Evolutionary conservation across 257 asterid genomes (phyloP).

Genomic region (Forsythia viridissima): DNA sequence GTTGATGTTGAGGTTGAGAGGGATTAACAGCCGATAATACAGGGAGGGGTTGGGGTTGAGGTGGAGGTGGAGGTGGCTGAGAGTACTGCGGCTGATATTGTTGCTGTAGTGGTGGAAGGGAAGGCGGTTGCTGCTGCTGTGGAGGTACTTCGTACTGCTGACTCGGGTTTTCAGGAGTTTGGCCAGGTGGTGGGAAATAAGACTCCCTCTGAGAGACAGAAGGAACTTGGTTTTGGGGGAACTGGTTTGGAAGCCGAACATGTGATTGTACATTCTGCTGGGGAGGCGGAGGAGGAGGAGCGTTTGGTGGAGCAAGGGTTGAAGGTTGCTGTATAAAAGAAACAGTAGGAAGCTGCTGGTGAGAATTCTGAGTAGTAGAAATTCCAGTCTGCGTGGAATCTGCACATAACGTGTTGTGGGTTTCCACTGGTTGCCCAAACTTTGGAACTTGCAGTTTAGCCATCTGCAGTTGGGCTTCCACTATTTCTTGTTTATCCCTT

Average conservation of each 20-base stretch:
- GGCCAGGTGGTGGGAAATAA: slow-evolving; percentile 58
- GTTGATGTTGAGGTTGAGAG: slow-evolving; percentile 43
- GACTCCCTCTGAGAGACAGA: slow-evolving; percentile 40
- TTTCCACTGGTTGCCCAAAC: slow-evolving; percentile 50
- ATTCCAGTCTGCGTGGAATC: slow-evolving; percentile 47
- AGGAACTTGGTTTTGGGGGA: slow-evolving; percentile 9
- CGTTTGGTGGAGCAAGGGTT: background rate
- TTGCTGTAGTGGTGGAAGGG: background rate
- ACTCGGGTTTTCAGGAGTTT: slow-evolving; percentile 50
- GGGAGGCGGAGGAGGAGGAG: slow-evolving; percentile 5
- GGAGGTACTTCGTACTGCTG: slow-evolving; percentile 64
- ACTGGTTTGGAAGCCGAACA: slow-evolving; percentile 57
- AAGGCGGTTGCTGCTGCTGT: slow-evolving; percentile 33
- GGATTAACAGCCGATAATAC: slow-evolving; percentile 43
- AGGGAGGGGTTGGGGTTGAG: slow-evolving; percentile 46
- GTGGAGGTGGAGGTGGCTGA: slow-evolving; percentile 33
- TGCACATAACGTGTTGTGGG: slow-evolving; percentile 36
- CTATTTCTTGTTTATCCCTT: slow-evolving; percentile 75
- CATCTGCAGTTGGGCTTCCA: slow-evolving; percentile 66
- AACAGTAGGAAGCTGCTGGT: slow-evolving; percentile 56
- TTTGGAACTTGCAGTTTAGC: slow-evolving; percentile 63
- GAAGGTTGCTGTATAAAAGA: slow-evolving; percentile 24
- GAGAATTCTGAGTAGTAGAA: slow-evolving; percentile 21
- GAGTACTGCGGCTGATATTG: slow-evolving; percentile 1
- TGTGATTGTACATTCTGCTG: slow-evolving; percentile 55